Conservation (phyloP, 176 grass and related monocot species). For the Oryza rufipogon region DNA sequence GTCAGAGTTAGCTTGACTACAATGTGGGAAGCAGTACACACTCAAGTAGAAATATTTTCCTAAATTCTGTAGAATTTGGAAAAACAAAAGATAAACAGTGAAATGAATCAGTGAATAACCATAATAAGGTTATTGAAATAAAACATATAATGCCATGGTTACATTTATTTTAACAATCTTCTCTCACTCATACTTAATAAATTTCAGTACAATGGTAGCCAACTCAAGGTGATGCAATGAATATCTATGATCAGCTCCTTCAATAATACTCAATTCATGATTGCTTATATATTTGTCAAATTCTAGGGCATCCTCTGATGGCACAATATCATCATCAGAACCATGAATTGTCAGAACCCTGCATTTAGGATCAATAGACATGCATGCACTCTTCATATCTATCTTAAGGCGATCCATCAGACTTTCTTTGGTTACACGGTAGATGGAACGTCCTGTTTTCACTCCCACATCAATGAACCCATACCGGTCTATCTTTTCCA, state of each 20-base stretch:
- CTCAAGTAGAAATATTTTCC: background rate
- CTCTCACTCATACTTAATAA: slow-evolving; percentile 52
- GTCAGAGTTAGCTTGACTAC: background rate
- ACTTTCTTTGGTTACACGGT: slow-evolving; percentile 68
- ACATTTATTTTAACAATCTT: slow-evolving; percentile 28
- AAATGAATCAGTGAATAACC: background rate
- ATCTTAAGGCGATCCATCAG: slow-evolving; percentile 76
- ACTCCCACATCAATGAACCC: slow-evolving; percentile 70
- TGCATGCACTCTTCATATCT: slow-evolving; percentile 64
- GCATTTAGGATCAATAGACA: slow-evolving; percentile 62
- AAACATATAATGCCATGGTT: background rate
- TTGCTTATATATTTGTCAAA: slow-evolving; percentile 73
- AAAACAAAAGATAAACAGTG: background rate
- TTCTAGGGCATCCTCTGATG: slow-evolving; percentile 61
- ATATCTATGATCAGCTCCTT: slow-evolving; percentile 79
- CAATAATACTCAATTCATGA: slow-evolving; percentile 72
- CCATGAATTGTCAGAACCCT: slow-evolving; percentile 85
- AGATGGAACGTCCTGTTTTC: slow-evolving; percentile 53
- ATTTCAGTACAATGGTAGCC: slow-evolving; percentile 62
- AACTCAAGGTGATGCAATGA: slow-evolving; percentile 53
- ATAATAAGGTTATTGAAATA: slow-evolving; percentile 24
- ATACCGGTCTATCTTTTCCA: slow-evolving; percentile 62
- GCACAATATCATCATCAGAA: slow-evolving; percentile 74
- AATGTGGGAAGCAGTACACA: background rate
- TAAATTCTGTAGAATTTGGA: background rate